Base-by-base conservation (phyloP, 2,329 filamentous ascomycete genomes). In the Diplodia mutila region DNA sequence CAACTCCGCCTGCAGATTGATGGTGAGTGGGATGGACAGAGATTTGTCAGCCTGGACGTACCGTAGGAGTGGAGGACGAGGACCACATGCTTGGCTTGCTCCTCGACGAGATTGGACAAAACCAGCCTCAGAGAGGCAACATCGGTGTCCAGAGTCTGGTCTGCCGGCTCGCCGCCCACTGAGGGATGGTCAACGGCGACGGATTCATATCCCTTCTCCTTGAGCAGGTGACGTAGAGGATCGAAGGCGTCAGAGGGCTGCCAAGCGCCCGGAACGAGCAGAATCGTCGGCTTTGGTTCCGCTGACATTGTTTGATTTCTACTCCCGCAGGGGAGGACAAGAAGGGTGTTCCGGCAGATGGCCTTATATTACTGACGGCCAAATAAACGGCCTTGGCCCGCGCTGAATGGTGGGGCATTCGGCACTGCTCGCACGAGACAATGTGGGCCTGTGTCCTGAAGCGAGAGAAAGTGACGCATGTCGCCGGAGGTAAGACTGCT, bases 151-250 rank as follows among this genome's bases (percentile, higher is more conserved):
- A 66, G 34, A 7, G 64, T 66, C 21, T 57, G 52, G 52, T 55
- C 48, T 1, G 42, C 52, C 11, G 64, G 53, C 18, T 66, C 53
- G 42, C 52, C 29, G 52, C 64, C 64, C 18, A 66, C 53, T 9
- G 64, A 66, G 5, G 64, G 64, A 51, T 66, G 64, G 53, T 66
- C 64, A 21, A 66, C 64, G 18, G 64, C 64, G 2, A 57, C 37
- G 23, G 64, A 57, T 21, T 49, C 39, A 29, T 66, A 66, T 42
- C 64, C 64, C 39, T 37, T 66, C 53, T 59, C 29, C 11, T 16
- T 18, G 18, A 66, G 46, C 27, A 51, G 23, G 11, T 25, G 49
- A 32, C 64, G 42, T 21, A 66, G 42, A 4, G 64, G 64, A n/a
- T 18, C 53, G 29, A 66, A 66, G 53, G 52, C 53, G 34, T 52